Conservation (phyloP, 768 basidiomycete species). For the Tricholoma sp. region DNA sequence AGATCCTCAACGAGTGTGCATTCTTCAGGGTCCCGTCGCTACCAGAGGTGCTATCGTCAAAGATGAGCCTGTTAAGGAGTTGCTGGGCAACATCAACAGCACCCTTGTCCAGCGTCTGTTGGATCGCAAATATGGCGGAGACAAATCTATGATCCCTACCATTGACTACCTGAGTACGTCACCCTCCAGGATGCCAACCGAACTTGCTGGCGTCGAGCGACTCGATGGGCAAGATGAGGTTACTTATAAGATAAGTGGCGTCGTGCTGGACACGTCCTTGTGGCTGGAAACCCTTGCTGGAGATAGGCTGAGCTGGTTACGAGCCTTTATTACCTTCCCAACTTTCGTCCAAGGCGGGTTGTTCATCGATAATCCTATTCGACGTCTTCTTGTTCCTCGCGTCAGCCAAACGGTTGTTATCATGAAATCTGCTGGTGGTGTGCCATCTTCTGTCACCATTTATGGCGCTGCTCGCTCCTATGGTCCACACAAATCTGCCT, state of each 20-base stretch:
- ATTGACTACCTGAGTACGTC: slow-evolving; percentile 73
- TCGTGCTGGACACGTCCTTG: slow-evolving; percentile 51
- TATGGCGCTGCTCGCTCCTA: slow-evolving; percentile 79
- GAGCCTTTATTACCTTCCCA: slow-evolving; percentile 74
- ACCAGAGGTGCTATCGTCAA: slow-evolving; percentile 82
- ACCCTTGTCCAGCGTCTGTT: slow-evolving; percentile 75
- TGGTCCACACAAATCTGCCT: slow-evolving; percentile 63
- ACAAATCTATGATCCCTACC: slow-evolving; percentile 67
- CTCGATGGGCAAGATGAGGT: slow-evolving; percentile 39
- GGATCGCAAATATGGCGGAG: slow-evolving; percentile 70
- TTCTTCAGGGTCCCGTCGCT: slow-evolving; percentile 95
- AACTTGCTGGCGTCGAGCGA: slow-evolving; percentile 36
- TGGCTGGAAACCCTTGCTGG: slow-evolving; percentile 90
- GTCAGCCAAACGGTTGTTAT: slow-evolving; percentile 74
- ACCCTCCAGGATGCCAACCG: slow-evolving; percentile 29
- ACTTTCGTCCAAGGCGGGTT: slow-evolving; percentile 84
- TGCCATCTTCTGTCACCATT: slow-evolving; percentile 54
- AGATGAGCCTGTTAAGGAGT: slow-evolving; percentile 90
- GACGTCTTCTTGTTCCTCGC: slow-evolving; percentile 82
- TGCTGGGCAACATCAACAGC: slow-evolving; percentile 84
- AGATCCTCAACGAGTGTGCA: slow-evolving; percentile 96
- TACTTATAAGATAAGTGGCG: slow-evolving; percentile 44
- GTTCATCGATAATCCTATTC: slow-evolving; percentile 86
- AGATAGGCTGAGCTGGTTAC: slow-evolving; percentile 76
- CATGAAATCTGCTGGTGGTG: slow-evolving; percentile 34